A percentile compares a stretch with the other conserved stretches of the same genome.
Conservation (phyloP, 192 early-diverging fungal species). For the Podila epigama region DNA sequence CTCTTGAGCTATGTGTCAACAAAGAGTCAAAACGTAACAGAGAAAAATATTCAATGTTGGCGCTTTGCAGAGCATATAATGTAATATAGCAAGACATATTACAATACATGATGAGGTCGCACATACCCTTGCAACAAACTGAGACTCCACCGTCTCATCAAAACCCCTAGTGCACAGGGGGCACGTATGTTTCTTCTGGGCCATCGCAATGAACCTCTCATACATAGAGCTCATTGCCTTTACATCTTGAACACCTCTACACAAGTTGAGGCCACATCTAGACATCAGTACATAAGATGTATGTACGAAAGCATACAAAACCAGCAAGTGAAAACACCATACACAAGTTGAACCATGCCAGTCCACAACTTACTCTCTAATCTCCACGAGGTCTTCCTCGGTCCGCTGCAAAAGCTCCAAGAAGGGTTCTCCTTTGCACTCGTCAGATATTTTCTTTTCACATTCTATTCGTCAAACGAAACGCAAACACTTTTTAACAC, state of each 20-base stretch:
- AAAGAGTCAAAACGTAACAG: no score
- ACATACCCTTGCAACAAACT: slow-evolving; percentile 46
- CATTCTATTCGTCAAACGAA: no score
- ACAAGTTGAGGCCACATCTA: no score
- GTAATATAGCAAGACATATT: neutral
- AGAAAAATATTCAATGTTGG: no score
- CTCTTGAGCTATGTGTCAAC: slow-evolving; percentile 42
- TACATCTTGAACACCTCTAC: slow-evolving; percentile 33
- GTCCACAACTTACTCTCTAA: slow-evolving; percentile 49
- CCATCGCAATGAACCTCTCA: slow-evolving; percentile 66
- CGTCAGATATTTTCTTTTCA: neutral
- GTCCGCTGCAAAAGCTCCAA: slow-evolving; percentile 21
- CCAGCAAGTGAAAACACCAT: neutral
- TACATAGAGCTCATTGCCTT: slow-evolving; percentile 64
- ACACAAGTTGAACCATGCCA: neutral
- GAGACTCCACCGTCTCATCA: slow-evolving; percentile 55
- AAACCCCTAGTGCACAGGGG: slow-evolving; percentile 87
- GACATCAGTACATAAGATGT: no score
- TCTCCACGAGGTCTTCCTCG: slow-evolving; percentile 47
- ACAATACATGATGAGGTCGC: no score
- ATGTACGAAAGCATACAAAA: neutral
- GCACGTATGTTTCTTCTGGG: slow-evolving; percentile 72
- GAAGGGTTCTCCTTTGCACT: slow-evolving; percentile 17
- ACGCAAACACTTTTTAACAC: no score
- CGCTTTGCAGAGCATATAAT: no score